A percentile compares a stretch with the other conserved stretches of the same genome.
phyloP scores from a whole-genome alignment of 2,329 filamentous ascomycete genomes.

The Aureobasidium lini region DNA sequence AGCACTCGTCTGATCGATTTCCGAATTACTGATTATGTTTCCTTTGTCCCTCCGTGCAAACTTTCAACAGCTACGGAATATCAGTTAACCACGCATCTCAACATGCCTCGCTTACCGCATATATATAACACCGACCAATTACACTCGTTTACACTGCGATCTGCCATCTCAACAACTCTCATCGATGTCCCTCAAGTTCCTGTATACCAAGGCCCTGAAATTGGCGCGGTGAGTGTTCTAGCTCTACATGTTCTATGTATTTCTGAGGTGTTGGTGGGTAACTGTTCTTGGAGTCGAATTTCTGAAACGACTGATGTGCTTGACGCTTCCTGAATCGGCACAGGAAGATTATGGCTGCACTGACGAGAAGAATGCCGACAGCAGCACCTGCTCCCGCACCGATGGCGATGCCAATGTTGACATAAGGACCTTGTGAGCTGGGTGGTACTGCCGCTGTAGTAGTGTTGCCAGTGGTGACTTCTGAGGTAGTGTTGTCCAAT shows the following conservation, averaged over 20 bases:
- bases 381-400: background rate
- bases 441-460: background rate
- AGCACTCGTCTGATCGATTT: background rate
- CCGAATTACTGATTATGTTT: background rate
- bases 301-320: background rate
- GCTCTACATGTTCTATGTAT: background rate
- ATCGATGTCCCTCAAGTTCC: background rate
- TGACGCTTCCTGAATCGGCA: background rate
- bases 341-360: background rate
- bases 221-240: background rate
- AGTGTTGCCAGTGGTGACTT: background rate
- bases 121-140: background rate
- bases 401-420: background rate
- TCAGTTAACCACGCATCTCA: background rate
- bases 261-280: background rate
- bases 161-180: background rate
- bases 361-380: background rate
- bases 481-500: background rate
- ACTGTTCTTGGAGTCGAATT: background rate
- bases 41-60: background rate
- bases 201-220: background rate
- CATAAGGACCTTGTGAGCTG: background rate
- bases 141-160: background rate
- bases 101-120: background rate
- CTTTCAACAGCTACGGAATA: background rate